Base-by-base conservation (phyloP, 2,329 filamentous ascomycete species). In the Alternaria brassicicola region DNA sequence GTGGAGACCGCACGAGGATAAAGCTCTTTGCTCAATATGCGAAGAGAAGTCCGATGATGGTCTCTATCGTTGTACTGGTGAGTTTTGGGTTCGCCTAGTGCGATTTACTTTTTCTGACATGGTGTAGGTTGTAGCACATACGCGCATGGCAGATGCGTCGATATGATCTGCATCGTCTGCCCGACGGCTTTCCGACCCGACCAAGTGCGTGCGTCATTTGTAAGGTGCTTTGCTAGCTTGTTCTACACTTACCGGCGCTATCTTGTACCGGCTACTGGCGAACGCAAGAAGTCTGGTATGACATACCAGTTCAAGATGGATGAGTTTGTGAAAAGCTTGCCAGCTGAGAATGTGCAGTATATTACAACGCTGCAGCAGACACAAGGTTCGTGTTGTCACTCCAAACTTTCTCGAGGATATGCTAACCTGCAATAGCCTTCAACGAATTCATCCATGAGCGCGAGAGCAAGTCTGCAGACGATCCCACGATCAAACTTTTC, bases 391-490 rank as follows among this genome's bases (percentile, higher is more conserved):
- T 67, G 26, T 5, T 21, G 45, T 7, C 10, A 35, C n/a, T 23
- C 30, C n/a, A n/a, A n/a, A 12, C 21, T 13, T 13, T 52, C 36
- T 23, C 5, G 3, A 23, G 5, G 12, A 25, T 23, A 43, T 38
- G 26, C 65, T 72, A 55, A 72, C 41, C 33, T 15, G 9, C 15
- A 30, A 3, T 47, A 87, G 86, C 81, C 47, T 92, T 93, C 74
- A 92, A 92, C 66, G 90, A 94, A 75, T 95, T 95, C 75, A 90
- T 95, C 61, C 89, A 94, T 70, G 89, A 93, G 67, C 86, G 91
- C 43, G 91, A 95, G 77, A 87, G 82, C 21, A 86, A 84, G 7
- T 81, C 86, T 2, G 77, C 86, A 0, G 83, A 86, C 7, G 84
- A 90, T 62, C 84, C 90, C 0, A 77, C 83, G 2, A 87, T 94